Conservation (phyloP, 768 basidiomycete genomes). For the Pleurotus tuber-regium region DNA sequence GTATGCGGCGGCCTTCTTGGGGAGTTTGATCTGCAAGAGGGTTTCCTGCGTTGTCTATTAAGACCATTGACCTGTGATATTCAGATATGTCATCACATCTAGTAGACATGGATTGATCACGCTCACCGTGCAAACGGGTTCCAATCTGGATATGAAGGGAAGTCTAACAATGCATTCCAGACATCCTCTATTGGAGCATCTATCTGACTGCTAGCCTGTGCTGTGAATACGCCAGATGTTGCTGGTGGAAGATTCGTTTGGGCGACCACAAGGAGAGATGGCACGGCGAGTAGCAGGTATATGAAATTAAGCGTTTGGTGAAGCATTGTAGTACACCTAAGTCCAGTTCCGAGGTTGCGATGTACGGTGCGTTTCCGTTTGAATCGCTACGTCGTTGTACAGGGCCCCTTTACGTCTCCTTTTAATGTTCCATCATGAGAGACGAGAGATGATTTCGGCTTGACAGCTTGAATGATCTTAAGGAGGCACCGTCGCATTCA, state of each 20-base stretch:
- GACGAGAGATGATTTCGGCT: background rate
- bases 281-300: background rate
- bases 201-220: conserved; percentile 36
- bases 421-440: background rate
- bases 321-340: background rate
- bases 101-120: background rate
- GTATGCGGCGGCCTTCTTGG: conserved; percentile 19
- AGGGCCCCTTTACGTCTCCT: background rate
- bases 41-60: conserved; percentile 19
- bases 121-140: conserved; percentile 32
- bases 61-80: conserved; percentile 26
- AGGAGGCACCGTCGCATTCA: background rate
- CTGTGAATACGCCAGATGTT: conserved; percentile 33
- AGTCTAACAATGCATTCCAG: conserved; percentile 51
- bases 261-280: background rate
- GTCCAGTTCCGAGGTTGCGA: background rate
- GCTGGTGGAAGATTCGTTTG: conserved; percentile 23
- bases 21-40: conserved; percentile 23
- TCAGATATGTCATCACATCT: no score
- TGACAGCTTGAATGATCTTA: background rate
- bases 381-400: no score
- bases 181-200: conserved; percentile 48
- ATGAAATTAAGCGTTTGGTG: background rate
- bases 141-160: conserved; percentile 50
- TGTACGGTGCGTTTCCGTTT: no score